Percentiles rank a stretch among this genome's conserved stretches.
These are phyloP conservation scores for Globisporangium recalcitrans DNA, from an alignment of 352 stramenopile species.

Conservation along the genomic window DNA sequence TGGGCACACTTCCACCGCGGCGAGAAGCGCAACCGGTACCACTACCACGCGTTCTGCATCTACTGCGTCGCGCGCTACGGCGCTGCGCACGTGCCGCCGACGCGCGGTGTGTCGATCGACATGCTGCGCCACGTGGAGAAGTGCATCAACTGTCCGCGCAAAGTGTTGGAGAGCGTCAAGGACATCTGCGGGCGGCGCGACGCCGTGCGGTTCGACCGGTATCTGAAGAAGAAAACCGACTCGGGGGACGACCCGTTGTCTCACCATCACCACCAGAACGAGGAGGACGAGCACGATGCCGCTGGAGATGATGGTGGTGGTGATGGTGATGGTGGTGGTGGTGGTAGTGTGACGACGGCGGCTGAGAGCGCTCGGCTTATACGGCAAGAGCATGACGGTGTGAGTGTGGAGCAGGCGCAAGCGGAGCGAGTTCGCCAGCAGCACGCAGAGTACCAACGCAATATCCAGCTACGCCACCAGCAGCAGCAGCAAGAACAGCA, in stretches of 20 bases:
- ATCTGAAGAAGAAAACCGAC: constrained; percentile 26
- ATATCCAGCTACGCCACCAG: not conserved
- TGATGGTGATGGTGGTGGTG: too few relatives aligned
- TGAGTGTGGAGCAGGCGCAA: not conserved
- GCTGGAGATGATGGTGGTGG: not conserved
- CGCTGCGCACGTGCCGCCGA: constrained; percentile 47
- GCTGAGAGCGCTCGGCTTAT: not conserved
- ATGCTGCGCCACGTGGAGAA: constrained; percentile 80
- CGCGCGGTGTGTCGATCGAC: constrained; percentile 70
- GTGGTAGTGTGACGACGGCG: not conserved
- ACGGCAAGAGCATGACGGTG: constrained; percentile 1
- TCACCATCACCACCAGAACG: not conserved
- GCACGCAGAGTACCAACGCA: constrained; percentile 1
- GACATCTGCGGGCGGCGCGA: constrained; percentile 51
- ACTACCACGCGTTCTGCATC: constrained; percentile 80
- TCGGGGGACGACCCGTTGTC: constrained; percentile 12
- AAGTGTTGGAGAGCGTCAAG: constrained; percentile 56
- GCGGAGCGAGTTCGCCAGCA: not conserved
- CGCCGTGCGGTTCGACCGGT: constrained; percentile 31
- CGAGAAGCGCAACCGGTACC: constrained; percentile 82
- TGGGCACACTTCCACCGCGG: constrained; percentile 82
- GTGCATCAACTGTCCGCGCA: constrained; percentile 60
- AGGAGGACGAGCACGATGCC: not conserved
- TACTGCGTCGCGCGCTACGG: constrained; percentile 71
- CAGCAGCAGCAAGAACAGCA: not conserved